phyloP scores from a whole-genome alignment of 2,329 filamentous ascomycete species.

The Drechslera avenae region DNA sequence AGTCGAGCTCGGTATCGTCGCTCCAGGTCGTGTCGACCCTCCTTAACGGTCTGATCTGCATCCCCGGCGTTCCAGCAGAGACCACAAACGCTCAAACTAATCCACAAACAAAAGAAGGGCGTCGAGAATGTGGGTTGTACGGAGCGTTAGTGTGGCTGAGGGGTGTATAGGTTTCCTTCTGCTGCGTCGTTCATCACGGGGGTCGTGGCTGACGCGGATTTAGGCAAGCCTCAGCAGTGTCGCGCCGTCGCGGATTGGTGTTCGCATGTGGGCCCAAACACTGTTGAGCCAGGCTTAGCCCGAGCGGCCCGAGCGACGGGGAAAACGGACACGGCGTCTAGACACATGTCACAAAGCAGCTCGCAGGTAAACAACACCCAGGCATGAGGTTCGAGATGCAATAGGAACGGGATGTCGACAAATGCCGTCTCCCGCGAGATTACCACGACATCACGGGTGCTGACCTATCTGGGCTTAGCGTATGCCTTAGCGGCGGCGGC shows the following conservation, averaged over 20 bases:
- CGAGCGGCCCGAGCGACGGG: slow-evolving; percentile 20
- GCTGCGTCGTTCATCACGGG: slow-evolving; percentile 15
- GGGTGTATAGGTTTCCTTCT: slow-evolving; percentile 9
- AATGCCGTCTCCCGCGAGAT: not conserved
- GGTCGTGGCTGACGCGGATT: slow-evolving; percentile 11
- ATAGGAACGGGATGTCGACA: not conserved
- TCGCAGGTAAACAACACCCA: not conserved
- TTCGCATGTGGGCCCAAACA: slow-evolving; percentile 17
- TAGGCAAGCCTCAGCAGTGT: slow-evolving; percentile 17
- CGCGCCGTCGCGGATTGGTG: slow-evolving; percentile 22
- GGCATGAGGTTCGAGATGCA: not conserved
- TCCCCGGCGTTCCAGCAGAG: slow-evolving; percentile 5
- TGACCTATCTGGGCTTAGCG: not conserved
- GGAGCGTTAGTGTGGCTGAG: slow-evolving; percentile 19
- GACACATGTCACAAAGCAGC: not conserved
- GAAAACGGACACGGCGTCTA: not conserved
- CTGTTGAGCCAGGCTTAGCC: slow-evolving; percentile 14
- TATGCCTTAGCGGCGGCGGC: not conserved
- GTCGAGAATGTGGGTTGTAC: not conserved
- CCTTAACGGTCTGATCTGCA: slow-evolving; percentile 25
- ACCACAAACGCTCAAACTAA: not conserved
- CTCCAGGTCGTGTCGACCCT: slow-evolving; percentile 31
- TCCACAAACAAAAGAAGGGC: not conserved
- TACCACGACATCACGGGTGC: not conserved
- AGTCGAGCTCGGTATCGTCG: slow-evolving; percentile 30